These are phyloP conservation scores for Pichia thaimueangensis DNA, from an alignment of 805 yeast species.

Conservation along the genomic window DNA sequence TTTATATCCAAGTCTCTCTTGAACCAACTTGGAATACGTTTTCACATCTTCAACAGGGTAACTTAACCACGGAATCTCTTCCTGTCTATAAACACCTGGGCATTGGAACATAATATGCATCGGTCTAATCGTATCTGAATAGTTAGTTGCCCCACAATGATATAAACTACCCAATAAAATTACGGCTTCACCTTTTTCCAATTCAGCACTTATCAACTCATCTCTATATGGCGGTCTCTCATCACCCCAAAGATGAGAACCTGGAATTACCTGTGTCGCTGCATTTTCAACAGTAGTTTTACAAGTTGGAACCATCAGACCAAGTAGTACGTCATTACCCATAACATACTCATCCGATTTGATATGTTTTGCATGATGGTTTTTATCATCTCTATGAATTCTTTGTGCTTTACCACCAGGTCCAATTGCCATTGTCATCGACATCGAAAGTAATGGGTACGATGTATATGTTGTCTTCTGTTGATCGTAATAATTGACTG, in stretches of 20 bases:
- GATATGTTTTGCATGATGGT: slow-evolving; percentile 19
- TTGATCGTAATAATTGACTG: slow-evolving; percentile 14
- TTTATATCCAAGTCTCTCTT: slow-evolving; percentile 15
- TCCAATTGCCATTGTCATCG: slow-evolving; percentile 19
- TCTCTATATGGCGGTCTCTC: slow-evolving; percentile 22
- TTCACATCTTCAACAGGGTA: slow-evolving; percentile 15
- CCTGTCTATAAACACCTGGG: slow-evolving; percentile 23
- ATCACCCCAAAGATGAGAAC: slow-evolving; percentile 29
- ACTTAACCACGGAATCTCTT: slow-evolving; percentile 20
- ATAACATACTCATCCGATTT: slow-evolving; percentile 11
- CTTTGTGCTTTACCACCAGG: slow-evolving; percentile 20
- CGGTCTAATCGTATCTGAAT: slow-evolving; percentile 20
- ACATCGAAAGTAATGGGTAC: slow-evolving; percentile 14
- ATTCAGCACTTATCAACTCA: slow-evolving; percentile 20
- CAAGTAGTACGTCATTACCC: slow-evolving; percentile 18
- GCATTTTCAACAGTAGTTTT: slow-evolving; percentile 25
- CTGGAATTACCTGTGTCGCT: slow-evolving; percentile 29
- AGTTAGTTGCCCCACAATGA: slow-evolving; percentile 26
- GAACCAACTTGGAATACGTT: slow-evolving; percentile 10
- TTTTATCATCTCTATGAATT: slow-evolving; percentile 20
- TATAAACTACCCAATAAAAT: slow-evolving; percentile 23
- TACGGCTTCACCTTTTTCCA: slow-evolving; percentile 25
- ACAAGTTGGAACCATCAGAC: slow-evolving; percentile 17
- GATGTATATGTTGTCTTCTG: slow-evolving; percentile 13
- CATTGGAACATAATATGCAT: slow-evolving; percentile 21